Percentiles rank a stretch among this genome's conserved stretches.
These are phyloP conservation scores for Hanseniaspora mollemarum DNA, from an alignment of 805 yeast genomes.

Conservation along the genomic window DNA sequence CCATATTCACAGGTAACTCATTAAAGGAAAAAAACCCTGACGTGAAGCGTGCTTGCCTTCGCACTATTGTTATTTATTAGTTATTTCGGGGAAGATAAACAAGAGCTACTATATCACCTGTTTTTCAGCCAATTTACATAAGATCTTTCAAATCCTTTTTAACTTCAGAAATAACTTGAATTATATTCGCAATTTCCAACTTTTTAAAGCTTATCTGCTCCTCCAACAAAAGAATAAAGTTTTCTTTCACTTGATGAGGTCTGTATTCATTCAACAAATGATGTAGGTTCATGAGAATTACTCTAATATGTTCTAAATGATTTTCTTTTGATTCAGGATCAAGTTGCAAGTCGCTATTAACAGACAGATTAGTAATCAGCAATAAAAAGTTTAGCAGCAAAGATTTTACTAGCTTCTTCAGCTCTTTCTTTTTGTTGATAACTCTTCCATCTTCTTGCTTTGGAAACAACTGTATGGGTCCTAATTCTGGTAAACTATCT, in stretches of 20 bases:
- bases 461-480: slow-evolving; percentile 58
- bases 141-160: slow-evolving; percentile 30
- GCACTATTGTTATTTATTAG: too few species aligned
- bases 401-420: slow-evolving; percentile 70
- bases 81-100: too few species aligned
- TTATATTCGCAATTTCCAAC: slow-evolving; percentile 39
- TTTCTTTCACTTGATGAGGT: slow-evolving; percentile 90
- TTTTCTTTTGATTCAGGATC: slow-evolving; percentile 32
- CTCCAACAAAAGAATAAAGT: slow-evolving; percentile 60
- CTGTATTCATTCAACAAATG: slow-evolving; percentile 85
- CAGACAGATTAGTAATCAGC: slow-evolving; percentile 62
- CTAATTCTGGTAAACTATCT: slow-evolving; percentile 65
- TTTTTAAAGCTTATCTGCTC: slow-evolving; percentile 58
- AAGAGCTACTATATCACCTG: too few species aligned
- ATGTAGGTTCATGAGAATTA: slow-evolving; percentile 77
- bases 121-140: too few species aligned
- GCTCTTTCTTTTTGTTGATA: slow-evolving; percentile 48
- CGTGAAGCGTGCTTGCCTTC: too few species aligned
- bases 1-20: too few species aligned
- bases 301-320: slow-evolving; percentile 68
- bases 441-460: slow-evolving; percentile 52
- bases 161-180: slow-evolving; percentile 34
- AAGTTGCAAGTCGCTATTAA: slow-evolving; percentile 42
- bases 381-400: slow-evolving; percentile 70
- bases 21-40: too few species aligned